Evolutionary conservation across 352 stramenopile species (phyloP), one percentile per base, ranked within the genome.

Genomic region (Pythium vanterpoolii): DNA sequence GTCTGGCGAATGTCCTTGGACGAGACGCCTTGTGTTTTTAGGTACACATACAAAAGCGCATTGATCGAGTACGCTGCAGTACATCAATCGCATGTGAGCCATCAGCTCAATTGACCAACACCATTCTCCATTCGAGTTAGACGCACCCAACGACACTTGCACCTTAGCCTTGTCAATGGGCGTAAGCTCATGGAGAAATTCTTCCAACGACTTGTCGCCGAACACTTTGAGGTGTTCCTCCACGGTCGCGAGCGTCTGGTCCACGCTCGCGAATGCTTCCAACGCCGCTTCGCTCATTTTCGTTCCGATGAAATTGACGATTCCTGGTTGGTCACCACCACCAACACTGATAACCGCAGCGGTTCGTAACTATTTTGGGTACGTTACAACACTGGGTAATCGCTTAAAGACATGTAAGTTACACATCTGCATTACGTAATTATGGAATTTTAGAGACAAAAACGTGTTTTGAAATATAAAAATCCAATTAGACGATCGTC

Each of bases 1-100:
- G 83, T 93, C 68, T 94, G 84, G 5, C 86, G 79, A 53, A 91
- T 89, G 66, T 96, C 86, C 73, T 94, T 93, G n/a, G 77, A 60
- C 30, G 86, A 92, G 40, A 93, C 81, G 19, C 84, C 86, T 68
- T 96, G 86, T 6, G 83, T 89, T 70, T 95, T 96, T 27, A 96
- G 57, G 50, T 90, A 90, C 53, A 96, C 80, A 38, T 93, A 96
- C 44, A 96, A 71, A 48, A 96, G 69, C 44, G 84, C 84, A 56
- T 96, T 96, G 65, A 94, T 79, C 45, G 77, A 79, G 74, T 96
- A 96, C 26, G 86, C 86, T 95, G 46, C 27, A 23, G 10, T 26
- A 16, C 24, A 5, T 31, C 0, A 33, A 19, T 16, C 23, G 45
- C 18, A 54, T n/a, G 28, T n/a, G 16, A 42, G 1, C 31, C 21